Evolutionary conservation across 2,329 filamentous ascomycete species (phyloP), one percentile per base, ranked within the genome.

Genomic region (Lojkania enalia): DNA sequence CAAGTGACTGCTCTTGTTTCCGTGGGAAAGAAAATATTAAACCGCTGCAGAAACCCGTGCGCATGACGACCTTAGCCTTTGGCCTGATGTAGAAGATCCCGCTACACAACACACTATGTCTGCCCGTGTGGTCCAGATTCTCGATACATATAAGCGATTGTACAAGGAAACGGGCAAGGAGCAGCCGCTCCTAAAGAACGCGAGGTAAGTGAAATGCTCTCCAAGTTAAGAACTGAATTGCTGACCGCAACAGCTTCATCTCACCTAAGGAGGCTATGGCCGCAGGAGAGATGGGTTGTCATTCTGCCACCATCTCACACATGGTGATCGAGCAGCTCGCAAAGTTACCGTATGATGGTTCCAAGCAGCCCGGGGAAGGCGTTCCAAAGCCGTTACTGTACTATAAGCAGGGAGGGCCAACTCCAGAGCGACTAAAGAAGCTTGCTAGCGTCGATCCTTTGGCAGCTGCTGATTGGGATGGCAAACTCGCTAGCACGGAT

Each of bases 171-270:
- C 75, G 0, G 75, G 75, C n/a, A 70, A 71, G 45, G 67, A 72
- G 39, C 75, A 79, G 57, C 76, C 77, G 1, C 60, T 75, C 9
- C 51, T 78, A 12, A 78, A 77, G 56, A 73, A 73, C 31, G 74
- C 74, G 3, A 74, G 71, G 69, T 71, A 58, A 35, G 47, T 36
- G 13, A 16, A 14, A 35, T 32, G 31, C 7, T 7, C 14, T 5
- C 15, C 11, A 19, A 19, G 11, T 18, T 18, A 32, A 13, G 29
- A 27, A 27, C 23, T 6, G 13, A n/a, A n/a, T n/a, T 5, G 4
- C 40, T 55, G 9, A 55, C 42, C 38, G 16, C 29, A 40, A 7
- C 14, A 74, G 73, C 55, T 74, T 76, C 48, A 64, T 77, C 51
- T 68, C 70, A 0, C 50, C 66, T 3, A 63, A 73, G 14, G 74